Base-by-base conservation (phyloP, 768 basidiomycete genomes). In the Leucosporidium scottii region DNA sequence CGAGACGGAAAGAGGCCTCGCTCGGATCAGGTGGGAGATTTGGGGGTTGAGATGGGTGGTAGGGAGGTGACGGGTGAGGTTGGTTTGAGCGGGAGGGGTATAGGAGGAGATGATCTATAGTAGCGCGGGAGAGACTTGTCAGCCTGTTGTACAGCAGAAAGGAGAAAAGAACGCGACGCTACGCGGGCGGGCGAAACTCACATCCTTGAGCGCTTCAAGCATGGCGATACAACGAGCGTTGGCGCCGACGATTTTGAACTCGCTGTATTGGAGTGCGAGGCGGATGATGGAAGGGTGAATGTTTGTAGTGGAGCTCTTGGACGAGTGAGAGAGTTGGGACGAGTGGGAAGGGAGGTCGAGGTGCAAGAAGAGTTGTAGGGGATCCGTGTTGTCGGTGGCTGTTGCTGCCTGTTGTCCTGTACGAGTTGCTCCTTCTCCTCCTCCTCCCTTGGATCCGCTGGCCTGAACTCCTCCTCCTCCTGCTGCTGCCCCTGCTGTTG, bases 181-280 rank as follows among this genome's bases (percentile, higher is more conserved):
- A 34, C 34, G 34, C 34, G 34, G 5, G 34, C 34, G 34, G 5
- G 34, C 34, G 68, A 31, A 27, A 77, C 87, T 39, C 75, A 96
- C 94, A 61, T 86, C 87, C 80, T 94, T 92, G 81, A 99, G 93
- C 10, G 90, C 89, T 48, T 85, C 86, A 71, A 98, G 80, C 72
- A 91, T 91, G 7, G 91, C 92, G 55, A 97, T 93, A 75, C 92
- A 93, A 67, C 96, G 83, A 9, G 96, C 94, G 78, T 99, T 98
- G 20, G 93, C 90, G 12, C 96, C 96, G 59, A 87, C 86, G 71
- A 98, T 88, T 78, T 87, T 87, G 80, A 98, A 97, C 73, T 89
- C 87, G 12, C 90, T 85, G 79, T 97, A 94, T 70, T 93, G 86
- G 36, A 97, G 81, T 15, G 90, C 93, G 13, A 97, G 85, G 61